Evolutionary conservation across 2,329 filamentous ascomycete genomes (phyloP), one percentile per base, ranked within the genome.

Genomic region (Alternaria triticimaculans): DNA sequence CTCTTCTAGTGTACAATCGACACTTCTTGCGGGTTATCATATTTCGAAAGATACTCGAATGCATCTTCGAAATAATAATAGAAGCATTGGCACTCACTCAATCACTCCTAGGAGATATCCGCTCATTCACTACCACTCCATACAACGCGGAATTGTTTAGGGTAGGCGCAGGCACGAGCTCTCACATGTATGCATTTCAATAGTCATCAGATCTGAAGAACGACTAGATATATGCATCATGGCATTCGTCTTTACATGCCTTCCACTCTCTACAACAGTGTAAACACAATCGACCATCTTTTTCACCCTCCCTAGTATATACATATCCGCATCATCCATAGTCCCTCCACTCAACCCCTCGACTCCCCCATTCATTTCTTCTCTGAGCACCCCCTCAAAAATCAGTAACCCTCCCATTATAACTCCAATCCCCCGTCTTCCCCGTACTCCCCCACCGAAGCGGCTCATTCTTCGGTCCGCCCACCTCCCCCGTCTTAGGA

Each of bases 391-490:
- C 33, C 37, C 23, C 61, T 49, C 28, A 80, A 60, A 99, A 99
- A 81, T 99, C 96, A 23, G 95, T 98, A 58, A 96, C 94, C 67
- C 95, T 85, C 50, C 96, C 96, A 80, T 97, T 97, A 80, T 92
- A 99, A 79, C 93, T 97, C 91, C 94, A 99, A 78, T 92, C 90
- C 1, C 92, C 90, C 0, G 74, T 78, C 20, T 86, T 84, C 0
- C 94, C 90, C 0, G 74, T 78, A 18, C 86, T 84, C 0, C 94
- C 94, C 95, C 95, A 97, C 72, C 94, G 84, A 77, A 98, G 77
- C 55, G 96, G 96, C 82, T 99, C 95, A 77, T 97, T 98, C 89
- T 98, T 99, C 6, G 96, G 96, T 1, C 96, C 96, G 6, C 96
- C 96, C 11, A 97, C 89, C 85, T 99, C 96, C 23, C 96, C 96